A percentile compares a stretch with the other conserved stretches of the same genome.
phyloP scores from a whole-genome alignment of 805 yeast species.

The Torulaspora gathmanii region DNA sequence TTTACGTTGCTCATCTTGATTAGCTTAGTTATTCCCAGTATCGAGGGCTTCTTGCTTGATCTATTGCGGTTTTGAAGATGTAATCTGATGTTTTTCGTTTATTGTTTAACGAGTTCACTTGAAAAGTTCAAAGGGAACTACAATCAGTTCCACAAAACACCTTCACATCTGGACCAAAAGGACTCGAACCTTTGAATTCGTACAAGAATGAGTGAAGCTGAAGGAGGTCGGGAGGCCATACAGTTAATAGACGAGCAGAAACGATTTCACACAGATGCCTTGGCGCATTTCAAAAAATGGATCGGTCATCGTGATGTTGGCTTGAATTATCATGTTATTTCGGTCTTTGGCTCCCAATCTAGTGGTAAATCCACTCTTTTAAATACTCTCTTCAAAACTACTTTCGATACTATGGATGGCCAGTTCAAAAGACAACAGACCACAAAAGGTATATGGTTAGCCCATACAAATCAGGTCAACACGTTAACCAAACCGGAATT shows the following conservation, averaged over 20 bases:
- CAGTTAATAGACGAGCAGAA: constrained; percentile 54
- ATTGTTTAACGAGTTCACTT: neutral
- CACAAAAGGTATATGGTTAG: constrained; percentile 78
- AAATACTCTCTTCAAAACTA: constrained; percentile 78
- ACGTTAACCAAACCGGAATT: constrained; percentile 18
- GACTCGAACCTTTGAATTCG: neutral
- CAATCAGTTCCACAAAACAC: constrained; percentile 1
- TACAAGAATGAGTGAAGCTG: neutral
- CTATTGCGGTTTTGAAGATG: neutral
- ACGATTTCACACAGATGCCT: constrained; percentile 36
- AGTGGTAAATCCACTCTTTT: constrained; percentile 93
- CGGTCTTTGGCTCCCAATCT: constrained; percentile 96
- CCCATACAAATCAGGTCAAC: constrained; percentile 46
- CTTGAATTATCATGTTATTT: constrained; percentile 77
- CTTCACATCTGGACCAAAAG: too few relatives aligned
- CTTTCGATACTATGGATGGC: constrained; percentile 92
- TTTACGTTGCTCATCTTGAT: constrained; percentile 13
- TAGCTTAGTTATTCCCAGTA: neutral
- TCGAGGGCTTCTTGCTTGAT: neutral
- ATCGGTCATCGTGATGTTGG: constrained; percentile 43
- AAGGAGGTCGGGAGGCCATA: constrained; percentile 32
- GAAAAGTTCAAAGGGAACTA: constrained; percentile 1
- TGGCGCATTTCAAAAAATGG: constrained; percentile 24
- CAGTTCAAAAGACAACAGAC: constrained; percentile 74
- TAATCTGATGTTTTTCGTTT: constrained; percentile 3